Percentiles rank a stretch among this genome's conserved stretches.
phyloP scores from a whole-genome alignment of 208 protist genomes.

The Trypanosoma lewisi region DNA sequence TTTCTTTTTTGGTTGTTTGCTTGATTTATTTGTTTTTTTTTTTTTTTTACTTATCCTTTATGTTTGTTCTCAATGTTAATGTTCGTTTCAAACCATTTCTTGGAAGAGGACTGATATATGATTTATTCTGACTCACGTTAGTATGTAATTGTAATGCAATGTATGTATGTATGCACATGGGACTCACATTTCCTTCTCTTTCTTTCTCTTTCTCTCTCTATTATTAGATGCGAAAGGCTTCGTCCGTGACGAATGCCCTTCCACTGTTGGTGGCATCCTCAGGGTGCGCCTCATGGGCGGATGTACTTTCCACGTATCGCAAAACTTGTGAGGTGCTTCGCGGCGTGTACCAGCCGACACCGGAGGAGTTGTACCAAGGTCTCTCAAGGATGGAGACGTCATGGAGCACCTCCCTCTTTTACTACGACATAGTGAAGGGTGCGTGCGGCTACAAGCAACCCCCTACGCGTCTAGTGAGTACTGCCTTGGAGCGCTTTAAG shows the following conservation, averaged over 20 bases:
- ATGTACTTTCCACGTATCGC: slow-evolving; percentile 59
- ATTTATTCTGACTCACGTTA: no score
- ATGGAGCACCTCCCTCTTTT: slow-evolving; percentile 69
- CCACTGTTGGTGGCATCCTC: slow-evolving; percentile 69
- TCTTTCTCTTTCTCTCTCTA: slow-evolving; percentile 10
- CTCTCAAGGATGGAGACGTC: slow-evolving; percentile 62
- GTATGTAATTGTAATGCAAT: no score
- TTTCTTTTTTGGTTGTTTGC: no score
- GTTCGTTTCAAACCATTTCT: no score
- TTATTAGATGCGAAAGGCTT: slow-evolving; percentile 8
- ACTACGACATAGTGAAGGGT: slow-evolving; percentile 72
- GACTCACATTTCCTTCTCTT: slow-evolving; percentile 4
- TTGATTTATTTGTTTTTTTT: no score
- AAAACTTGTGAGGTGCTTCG: slow-evolving; percentile 37
- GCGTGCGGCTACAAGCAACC: slow-evolving; percentile 30
- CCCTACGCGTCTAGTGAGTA: slow-evolving; percentile 37
- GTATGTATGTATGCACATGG: no score
- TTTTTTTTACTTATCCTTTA: no score
- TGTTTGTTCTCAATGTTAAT: no score
- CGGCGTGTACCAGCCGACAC: slow-evolving; percentile 60
- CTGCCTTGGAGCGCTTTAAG: slow-evolving; percentile 55
- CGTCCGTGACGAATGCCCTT: slow-evolving; percentile 11
- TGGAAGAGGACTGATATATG: no score
- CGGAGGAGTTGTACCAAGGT: slow-evolving; percentile 58
- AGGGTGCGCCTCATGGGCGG: slow-evolving; percentile 52